These are phyloP conservation scores for Umbelopsis sp. DNA, from an alignment of 192 early-diverging fungal species.

Conservation along the genomic window DNA sequence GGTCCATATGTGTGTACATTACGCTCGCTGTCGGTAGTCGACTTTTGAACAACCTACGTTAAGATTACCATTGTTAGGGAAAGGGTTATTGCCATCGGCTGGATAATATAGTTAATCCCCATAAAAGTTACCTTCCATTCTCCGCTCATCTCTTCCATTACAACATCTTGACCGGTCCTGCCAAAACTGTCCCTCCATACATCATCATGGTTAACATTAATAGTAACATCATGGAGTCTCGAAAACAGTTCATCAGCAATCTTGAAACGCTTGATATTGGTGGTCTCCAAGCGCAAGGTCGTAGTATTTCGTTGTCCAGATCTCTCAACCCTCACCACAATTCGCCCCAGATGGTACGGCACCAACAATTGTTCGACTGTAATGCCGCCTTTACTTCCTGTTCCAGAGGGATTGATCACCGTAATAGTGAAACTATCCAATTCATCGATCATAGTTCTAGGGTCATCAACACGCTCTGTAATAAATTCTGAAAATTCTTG, in stretches of 20 bases:
- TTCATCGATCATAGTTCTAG: constrained; percentile 2
- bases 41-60: too few relatives aligned
- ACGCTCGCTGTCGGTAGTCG: too few relatives aligned
- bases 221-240: background rate
- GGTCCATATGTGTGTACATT: constrained; percentile 71
- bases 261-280: constrained; percentile 11
- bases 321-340: background rate
- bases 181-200: background rate
- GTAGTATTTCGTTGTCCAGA: background rate
- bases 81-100: too few relatives aligned
- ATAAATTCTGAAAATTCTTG: constrained; percentile 33
- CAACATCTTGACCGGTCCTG: background rate
- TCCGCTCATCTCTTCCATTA: background rate
- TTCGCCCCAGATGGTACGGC: constrained; percentile 44
- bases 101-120: background rate
- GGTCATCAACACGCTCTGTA: background rate
- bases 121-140: constrained; percentile 11
- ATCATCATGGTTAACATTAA: background rate
- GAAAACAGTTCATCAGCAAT: background rate
- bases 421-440: constrained; percentile 56
- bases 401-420: constrained; percentile 65
- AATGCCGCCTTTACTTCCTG: constrained; percentile 68
- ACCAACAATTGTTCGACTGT: constrained; percentile 64
- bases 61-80: constrained; percentile 22
- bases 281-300: background rate